A percentile compares a stretch with the other conserved stretches of the same genome.
Conservation (phyloP, 129 eudicot genomes). For the Heracleum sosnowskyi region DNA sequence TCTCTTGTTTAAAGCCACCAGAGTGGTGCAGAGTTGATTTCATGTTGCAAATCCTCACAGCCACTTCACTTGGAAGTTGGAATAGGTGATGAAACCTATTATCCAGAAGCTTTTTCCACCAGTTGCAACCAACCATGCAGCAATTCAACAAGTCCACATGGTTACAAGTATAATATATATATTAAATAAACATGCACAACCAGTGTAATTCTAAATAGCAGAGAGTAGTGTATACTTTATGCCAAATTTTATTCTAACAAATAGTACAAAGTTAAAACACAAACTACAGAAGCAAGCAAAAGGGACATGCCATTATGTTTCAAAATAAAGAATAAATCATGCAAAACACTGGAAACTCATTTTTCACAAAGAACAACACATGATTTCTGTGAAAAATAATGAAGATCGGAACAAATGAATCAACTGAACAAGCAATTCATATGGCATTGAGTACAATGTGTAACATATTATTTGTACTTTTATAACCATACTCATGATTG, state of each 20-base stretch:
- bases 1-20: constrained; percentile 71
- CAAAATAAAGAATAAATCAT: background rate
- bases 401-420: background rate
- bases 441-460: background rate
- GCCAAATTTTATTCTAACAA: no score
- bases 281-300: background rate
- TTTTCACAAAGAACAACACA: background rate
- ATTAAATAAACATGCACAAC: no score
- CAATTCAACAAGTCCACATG: constrained; percentile 43
- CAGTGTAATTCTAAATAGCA: no score
- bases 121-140: constrained; percentile 33
- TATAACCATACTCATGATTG: background rate
- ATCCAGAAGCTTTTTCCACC: constrained; percentile 74
- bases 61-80: no score
- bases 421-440: background rate
- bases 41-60: constrained; percentile 39
- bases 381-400: background rate
- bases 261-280: background rate
- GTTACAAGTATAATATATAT: no score
- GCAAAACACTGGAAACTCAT: constrained; percentile 5
- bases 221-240: no score
- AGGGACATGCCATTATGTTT: background rate
- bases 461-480: background rate
- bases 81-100: constrained; percentile 40
- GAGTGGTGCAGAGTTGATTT: constrained; percentile 43